These are phyloP conservation scores for Auriscalpium microsporum DNA, from an alignment of 768 basidiomycete species.

Conservation along the genomic window DNA sequence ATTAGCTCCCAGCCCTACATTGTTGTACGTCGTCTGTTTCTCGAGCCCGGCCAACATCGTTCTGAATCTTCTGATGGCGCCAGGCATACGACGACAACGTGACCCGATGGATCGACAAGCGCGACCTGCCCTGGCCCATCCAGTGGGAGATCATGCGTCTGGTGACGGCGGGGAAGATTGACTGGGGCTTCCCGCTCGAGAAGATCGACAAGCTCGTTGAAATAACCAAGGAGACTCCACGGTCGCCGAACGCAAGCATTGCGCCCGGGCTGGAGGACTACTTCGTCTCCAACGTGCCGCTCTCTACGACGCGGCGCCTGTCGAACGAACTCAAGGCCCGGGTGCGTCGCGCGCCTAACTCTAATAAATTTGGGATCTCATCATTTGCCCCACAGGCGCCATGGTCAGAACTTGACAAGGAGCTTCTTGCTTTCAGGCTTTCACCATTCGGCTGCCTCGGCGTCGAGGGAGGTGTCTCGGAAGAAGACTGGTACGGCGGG, in stretches of 20 bases:
- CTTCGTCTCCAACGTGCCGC: background rate
- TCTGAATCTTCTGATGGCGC: no score
- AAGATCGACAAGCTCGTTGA: conserved; percentile 22
- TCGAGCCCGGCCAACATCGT: no score
- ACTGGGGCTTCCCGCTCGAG: conserved; percentile 24
- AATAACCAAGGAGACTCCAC: conserved; percentile 19
- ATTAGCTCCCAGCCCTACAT: background rate
- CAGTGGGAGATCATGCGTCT: conserved; percentile 48
- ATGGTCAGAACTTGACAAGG: conserved; percentile 54
- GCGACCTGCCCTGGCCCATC: conserved; percentile 27
- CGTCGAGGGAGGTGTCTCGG: conserved; percentile 3
- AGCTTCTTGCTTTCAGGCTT: conserved; percentile 32
- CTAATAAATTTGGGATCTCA: conserved; percentile 5
- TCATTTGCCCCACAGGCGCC: conserved; percentile 34
- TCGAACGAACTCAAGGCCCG: conserved; percentile 13
- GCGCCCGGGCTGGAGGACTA: background rate
- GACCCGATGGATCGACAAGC: conserved; percentile 6
- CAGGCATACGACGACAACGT: conserved; percentile 6
- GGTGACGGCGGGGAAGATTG: conserved; percentile 23
- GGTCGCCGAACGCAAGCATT: background rate
- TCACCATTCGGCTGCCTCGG: conserved; percentile 35
- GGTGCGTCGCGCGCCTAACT: conserved; percentile 8
- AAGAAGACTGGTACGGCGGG: conserved; percentile 48
- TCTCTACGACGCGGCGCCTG: background rate
- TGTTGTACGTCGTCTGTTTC: background rate